Percentiles rank a stretch among this genome's conserved stretches.
These are phyloP conservation scores for Phialemoniopsis sp. DNA, from an alignment of 2,329 filamentous ascomycete species.

Conservation along the genomic window DNA sequence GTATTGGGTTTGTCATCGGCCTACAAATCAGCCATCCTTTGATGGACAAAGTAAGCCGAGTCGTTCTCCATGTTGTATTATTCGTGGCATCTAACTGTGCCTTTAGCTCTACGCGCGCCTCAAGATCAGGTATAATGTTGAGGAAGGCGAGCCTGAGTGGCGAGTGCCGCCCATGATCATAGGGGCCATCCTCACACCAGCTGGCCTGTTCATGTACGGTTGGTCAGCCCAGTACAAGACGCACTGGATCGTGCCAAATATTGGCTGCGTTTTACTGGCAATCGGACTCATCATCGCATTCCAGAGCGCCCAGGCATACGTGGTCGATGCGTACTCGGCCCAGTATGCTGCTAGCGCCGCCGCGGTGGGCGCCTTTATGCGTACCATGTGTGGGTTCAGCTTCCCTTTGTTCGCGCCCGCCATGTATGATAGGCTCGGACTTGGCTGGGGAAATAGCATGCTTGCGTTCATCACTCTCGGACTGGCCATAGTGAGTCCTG, in stretches of 20 bases:
- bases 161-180: slow-evolving; percentile 32
- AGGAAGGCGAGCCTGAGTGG: slow-evolving; percentile 39
- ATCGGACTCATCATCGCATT: no score
- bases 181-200: slow-evolving; percentile 36
- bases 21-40: no score
- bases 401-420: slow-evolving; percentile 45
- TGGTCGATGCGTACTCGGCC: slow-evolving; percentile 38
- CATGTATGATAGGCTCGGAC: slow-evolving; percentile 30
- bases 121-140: no score
- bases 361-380: slow-evolving; percentile 40
- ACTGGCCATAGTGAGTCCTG: no score
- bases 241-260: slow-evolving; percentile 32
- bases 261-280: no score
- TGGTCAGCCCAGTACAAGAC: slow-evolving; percentile 32
- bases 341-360: slow-evolving; percentile 41
- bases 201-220: slow-evolving; percentile 35
- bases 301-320: slow-evolving; percentile 33
- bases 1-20: slow-evolving; percentile 38
- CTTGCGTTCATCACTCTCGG: slow-evolving; percentile 37
- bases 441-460: slow-evolving; percentile 35
- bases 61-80: no score
- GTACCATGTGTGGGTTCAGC: slow-evolving; percentile 38
- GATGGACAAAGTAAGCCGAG: no score
- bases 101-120: no score
- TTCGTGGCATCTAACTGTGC: no score